These are phyloP conservation scores for Panaeolus papilionaceus DNA, from an alignment of 768 basidiomycete genomes.

Conservation along the genomic window DNA sequence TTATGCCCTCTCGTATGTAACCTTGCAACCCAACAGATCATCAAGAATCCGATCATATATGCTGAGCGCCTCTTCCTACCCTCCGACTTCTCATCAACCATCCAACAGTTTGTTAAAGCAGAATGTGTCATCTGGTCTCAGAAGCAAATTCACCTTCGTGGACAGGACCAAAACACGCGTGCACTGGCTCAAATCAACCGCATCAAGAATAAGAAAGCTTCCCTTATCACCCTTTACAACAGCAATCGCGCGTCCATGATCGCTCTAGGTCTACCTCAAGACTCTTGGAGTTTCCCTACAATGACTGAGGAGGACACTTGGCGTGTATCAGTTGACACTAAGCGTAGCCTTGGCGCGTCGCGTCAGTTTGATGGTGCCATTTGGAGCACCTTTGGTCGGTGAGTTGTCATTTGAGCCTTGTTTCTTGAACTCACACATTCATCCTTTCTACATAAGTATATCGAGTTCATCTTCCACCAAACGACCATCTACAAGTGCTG, in stretches of 20 bases:
- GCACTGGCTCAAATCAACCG: not conserved
- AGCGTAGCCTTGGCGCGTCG: conserved; percentile 25
- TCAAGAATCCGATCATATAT: not conserved
- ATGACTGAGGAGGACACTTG: conserved; percentile 24
- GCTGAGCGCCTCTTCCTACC: conserved; percentile 21
- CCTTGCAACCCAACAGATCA: not conserved
- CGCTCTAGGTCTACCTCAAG: conserved; percentile 1
- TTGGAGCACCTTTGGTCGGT: conserved; percentile 14
- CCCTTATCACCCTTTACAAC: conserved; percentile 24
- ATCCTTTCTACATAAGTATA: too few relatives aligned
- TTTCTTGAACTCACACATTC: too few relatives aligned
- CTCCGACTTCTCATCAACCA: conserved; percentile 18
- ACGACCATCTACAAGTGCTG: too few relatives aligned
- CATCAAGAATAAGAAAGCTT: not conserved
- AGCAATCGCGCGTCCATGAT: conserved; percentile 16
- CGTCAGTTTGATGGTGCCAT: conserved; percentile 21
- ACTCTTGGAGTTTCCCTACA: conserved; percentile 14
- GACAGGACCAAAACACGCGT: conserved; percentile 23
- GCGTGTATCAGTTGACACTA: conserved; percentile 20
- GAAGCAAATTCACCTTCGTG: conserved; percentile 20
- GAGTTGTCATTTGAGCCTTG: too few relatives aligned
- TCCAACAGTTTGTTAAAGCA: conserved; percentile 19
- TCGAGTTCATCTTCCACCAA: too few relatives aligned
- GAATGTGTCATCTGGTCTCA: not conserved
- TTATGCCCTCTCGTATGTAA: conserved; percentile 13